Conservation (phyloP, 169 alveolate genomes). For the Plasmodium cynomolgi region DNA sequence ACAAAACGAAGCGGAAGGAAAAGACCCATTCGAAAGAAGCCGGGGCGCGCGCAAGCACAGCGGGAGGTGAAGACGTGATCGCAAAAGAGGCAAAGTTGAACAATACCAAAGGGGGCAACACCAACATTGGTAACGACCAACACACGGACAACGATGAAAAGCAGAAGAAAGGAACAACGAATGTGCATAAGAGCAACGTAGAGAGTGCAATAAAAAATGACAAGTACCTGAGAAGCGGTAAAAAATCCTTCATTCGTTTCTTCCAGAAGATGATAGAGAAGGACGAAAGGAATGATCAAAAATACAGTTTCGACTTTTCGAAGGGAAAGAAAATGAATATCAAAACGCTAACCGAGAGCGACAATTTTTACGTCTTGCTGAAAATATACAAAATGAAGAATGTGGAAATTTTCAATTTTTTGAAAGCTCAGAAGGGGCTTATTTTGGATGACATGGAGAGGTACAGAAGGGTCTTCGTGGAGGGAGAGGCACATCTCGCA, state of each 20-base stretch:
- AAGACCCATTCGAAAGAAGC: background rate
- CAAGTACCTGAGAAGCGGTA: conserved; percentile 7
- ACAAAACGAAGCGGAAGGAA: background rate
- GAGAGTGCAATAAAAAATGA: background rate
- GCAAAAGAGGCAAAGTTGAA: background rate
- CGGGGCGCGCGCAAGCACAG: background rate
- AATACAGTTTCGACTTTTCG: conserved; percentile 57
- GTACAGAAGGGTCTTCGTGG: conserved; percentile 30
- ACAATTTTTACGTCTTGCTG: conserved; percentile 60
- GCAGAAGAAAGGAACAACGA: background rate
- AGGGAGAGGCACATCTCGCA: background rate
- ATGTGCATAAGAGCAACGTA: background rate
- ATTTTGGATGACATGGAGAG: conserved; percentile 26
- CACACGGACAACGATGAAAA: background rate
- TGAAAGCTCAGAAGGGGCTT: conserved; percentile 43
- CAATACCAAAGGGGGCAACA: background rate
- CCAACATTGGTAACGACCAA: background rate
- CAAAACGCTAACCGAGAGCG: conserved; percentile 60
- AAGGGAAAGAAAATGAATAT: conserved; percentile 50
- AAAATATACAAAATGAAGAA: conserved; percentile 72
- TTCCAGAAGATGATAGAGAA: conserved; percentile 33
- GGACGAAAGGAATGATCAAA: conserved; percentile 57
- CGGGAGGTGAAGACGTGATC: background rate
- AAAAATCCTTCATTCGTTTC: conserved; percentile 23
- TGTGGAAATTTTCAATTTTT: conserved; percentile 58